Percentiles rank a stretch among this genome's conserved stretches.
These are phyloP conservation scores for Ceratobasidium papillatum DNA, from an alignment of 1,284 basidiomycete genomes.

Conservation along the genomic window DNA sequence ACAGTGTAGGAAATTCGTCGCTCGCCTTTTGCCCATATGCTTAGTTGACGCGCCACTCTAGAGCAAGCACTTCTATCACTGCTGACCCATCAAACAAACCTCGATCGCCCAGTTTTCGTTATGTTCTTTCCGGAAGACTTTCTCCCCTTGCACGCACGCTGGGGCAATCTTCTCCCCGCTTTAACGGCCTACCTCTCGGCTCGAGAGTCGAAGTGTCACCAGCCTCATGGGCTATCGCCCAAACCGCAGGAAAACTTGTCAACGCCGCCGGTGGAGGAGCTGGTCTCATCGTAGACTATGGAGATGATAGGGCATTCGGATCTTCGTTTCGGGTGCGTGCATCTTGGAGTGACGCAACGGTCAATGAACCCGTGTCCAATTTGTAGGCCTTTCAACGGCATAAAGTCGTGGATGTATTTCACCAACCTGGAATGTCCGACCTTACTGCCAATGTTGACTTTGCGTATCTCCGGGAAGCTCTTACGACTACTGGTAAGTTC, in stretches of 20 bases:
- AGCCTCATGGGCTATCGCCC: slow-evolving; percentile 71
- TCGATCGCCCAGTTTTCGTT: slow-evolving; percentile 61
- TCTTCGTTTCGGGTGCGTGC: slow-evolving; percentile 77
- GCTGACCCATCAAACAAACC: not conserved
- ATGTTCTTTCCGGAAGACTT: slow-evolving; percentile 71
- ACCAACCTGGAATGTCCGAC: slow-evolving; percentile 87
- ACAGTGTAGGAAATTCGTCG: slow-evolving; percentile 41
- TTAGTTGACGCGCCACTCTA: not conserved
- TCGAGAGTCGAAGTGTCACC: slow-evolving; percentile 82
- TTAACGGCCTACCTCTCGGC: slow-evolving; percentile 69
- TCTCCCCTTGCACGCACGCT: slow-evolving; percentile 74
- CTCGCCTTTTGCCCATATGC: not conserved
- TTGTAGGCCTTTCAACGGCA: slow-evolving; percentile 88
- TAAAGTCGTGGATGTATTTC: slow-evolving; percentile 85
- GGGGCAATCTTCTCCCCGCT: slow-evolving; percentile 74
- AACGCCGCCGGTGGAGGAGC: slow-evolving; percentile 58
- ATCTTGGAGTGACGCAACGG: not conserved
- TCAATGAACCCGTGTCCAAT: not conserved
- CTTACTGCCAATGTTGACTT: slow-evolving; percentile 98
- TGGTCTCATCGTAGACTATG: slow-evolving; percentile 92
- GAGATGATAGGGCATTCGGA: slow-evolving; percentile 73
- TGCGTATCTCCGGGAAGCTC: slow-evolving; percentile 81
- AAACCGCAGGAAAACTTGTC: slow-evolving; percentile 71
- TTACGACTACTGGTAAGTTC: slow-evolving; percentile 67
- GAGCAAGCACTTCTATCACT: slow-evolving; percentile 2